Evolutionary conservation across 495 filamentous ascomycete species (phyloP), one percentile per base, ranked within the genome.

Genomic region (Geoglossum glabrum): DNA sequence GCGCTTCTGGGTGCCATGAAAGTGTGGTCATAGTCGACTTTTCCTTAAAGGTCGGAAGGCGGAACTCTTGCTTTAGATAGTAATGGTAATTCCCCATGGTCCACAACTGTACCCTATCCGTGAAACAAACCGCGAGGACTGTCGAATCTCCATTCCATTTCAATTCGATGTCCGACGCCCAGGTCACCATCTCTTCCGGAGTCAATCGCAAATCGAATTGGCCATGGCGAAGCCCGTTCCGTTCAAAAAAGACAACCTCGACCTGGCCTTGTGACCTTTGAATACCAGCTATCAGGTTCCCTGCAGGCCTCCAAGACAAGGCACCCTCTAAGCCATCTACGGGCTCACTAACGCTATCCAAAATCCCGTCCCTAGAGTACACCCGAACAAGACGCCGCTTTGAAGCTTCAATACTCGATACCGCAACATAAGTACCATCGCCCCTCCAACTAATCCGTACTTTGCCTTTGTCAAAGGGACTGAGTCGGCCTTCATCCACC

Each of bases 21-120:
- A 81, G 68, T 40, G 70, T 66, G 54, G 36, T 10, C 46, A 31
- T 60, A 23, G 45, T 59, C 27, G 54, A 25, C 13, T 54, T 57
- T 5, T 36, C 10, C 34, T 54, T 11, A 7, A 6, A 10, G 8
- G 30, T 31, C 26, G 61, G 46, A 49, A 67, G 50, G 3, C 27
- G 47, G 21, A 72, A 73, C 64, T 98, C 92, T 70, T 95, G 90
- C 69, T 97, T 98, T n/a, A 97, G 72, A 65, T 97, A 97, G 75
- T 89, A 97, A 64, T 98, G 86, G 64, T 98, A 98, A 66, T 98
- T 98, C 9, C 89, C 85, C 74, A 84, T 92, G 1, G 86, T 93
- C 90, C 92, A 98, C n/a, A 97, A 71, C 63, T 98, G 92, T 17
- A 90, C 71, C 43, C 82, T 76, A 61, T 94, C 81, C 45, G 72